A percentile compares a stretch with the other conserved stretches of the same genome.
Evolutionary conservation across 1,139 yeast species (phyloP).

Genomic region (Debaryomycetaceae sp.): DNA sequence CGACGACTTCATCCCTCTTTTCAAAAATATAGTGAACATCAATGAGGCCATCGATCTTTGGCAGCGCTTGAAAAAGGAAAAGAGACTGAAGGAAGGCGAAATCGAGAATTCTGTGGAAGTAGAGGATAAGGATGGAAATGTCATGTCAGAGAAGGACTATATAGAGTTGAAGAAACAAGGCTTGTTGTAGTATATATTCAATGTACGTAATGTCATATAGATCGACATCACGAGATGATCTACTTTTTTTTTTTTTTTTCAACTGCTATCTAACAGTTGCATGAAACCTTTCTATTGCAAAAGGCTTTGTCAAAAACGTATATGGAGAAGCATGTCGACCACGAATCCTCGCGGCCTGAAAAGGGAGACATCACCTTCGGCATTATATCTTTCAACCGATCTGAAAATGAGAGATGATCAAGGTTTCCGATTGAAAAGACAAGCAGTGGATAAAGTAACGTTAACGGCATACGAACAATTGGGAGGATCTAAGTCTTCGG

Average conservation of each 20-base stretch:
- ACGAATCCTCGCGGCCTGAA: constrained; percentile 14
- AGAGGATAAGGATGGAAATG: constrained; percentile 91
- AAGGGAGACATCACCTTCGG: constrained; percentile 20
- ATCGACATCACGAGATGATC: no score
- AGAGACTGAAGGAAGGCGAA: constrained; percentile 36
- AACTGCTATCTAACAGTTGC: neutral
- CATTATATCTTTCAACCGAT: constrained; percentile 5
- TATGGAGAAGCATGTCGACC: constrained; percentile 5
- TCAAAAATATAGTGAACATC: constrained; percentile 64
- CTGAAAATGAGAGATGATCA: constrained; percentile 37
- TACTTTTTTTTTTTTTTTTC: no score
- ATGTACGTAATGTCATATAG: neutral
- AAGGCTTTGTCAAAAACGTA: neutral
- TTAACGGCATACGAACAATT: constrained; percentile 41
- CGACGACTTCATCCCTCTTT: constrained; percentile 35
- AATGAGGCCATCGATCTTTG: constrained; percentile 66
- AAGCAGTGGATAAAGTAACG: constrained; percentile 39
- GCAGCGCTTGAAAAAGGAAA: constrained; percentile 41
- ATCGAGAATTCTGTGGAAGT: constrained; percentile 68
- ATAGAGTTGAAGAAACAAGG: constrained; percentile 86
- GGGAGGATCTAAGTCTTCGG: constrained; percentile 30
- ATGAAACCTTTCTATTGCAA: neutral
- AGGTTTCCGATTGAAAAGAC: constrained; percentile 49
- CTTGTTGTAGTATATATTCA: constrained; percentile 26
- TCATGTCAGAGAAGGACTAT: constrained; percentile 79